Percentiles rank a stretch among this genome's conserved stretches.
Evolutionary conservation across 129 eudicot species (phyloP).

Genomic region (Ambrosia trifida): DNA sequence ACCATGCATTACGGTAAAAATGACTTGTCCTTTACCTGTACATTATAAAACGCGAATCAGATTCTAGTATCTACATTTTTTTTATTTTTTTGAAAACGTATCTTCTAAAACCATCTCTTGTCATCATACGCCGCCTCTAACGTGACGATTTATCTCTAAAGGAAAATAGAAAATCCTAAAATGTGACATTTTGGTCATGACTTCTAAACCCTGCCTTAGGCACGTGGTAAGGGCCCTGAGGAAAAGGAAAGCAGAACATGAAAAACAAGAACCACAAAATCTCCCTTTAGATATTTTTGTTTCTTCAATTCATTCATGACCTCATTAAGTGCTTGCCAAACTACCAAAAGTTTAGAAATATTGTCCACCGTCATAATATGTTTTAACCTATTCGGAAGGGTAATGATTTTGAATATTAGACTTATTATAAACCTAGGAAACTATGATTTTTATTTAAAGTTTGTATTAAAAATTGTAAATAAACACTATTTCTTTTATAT

Average conservation of each 20-base stretch:
- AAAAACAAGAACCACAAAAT: not conserved
- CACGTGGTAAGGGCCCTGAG: conserved; percentile 77
- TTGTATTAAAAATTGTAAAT: not conserved
- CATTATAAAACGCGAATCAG: too few relatives aligned
- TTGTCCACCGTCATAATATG: conserved; percentile 55
- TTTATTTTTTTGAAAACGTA: too few relatives aligned
- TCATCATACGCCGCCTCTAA: too few relatives aligned
- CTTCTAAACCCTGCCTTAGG: conserved; percentile 78
- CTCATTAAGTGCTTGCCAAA: conserved; percentile 77
- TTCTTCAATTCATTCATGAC: conserved; percentile 62
- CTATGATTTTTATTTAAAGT: not conserved
- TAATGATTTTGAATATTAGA: conserved; percentile 52
- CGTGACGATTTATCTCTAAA: too few relatives aligned
- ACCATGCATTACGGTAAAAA: too few relatives aligned
- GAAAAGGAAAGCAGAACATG: conserved; percentile 18
- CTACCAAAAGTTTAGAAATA: conserved; percentile 74
- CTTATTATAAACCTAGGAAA: not conserved
- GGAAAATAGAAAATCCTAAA: conserved; percentile 31
- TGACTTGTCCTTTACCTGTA: too few relatives aligned
- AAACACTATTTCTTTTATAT: too few relatives aligned
- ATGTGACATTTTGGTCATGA: conserved; percentile 61
- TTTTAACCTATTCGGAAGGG: not conserved
- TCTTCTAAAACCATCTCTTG: too few relatives aligned
- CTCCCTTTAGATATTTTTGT: conserved; percentile 16
- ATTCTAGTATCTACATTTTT: too few relatives aligned